Base-by-base conservation (phyloP, 164 flowering plant species). In the Nelumbo lutea region DNA sequence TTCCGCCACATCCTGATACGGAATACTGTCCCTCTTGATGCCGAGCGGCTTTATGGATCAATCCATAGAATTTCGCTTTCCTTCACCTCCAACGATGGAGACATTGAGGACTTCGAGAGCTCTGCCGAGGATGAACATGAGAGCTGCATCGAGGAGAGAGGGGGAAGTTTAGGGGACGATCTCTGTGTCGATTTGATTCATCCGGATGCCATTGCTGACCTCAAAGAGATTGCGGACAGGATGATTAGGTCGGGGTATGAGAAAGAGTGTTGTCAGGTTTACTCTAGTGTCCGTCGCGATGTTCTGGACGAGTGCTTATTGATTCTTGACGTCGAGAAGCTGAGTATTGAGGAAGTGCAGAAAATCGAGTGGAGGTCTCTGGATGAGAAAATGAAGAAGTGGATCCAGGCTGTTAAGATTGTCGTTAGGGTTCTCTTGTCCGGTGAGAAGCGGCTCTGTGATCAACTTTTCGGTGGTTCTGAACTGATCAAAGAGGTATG, bases 301-400 rank as follows among this genome's bases (percentile, higher is more conserved):
- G 90, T 75, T 11, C 64, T 91, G 51, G 96, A 93, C 13, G 99
- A 96, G 81, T 88, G 87, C 76, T 68, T 93, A 60, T 61, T 68
- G 46, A 78, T 85, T 53, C 80, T 96, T 9, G 98, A 93, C 3
- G 79, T 93, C 59, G 99, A 96, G 77, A 88, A 79, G 69, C 47
- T 90, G 72, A 89, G 96, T 67, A 90, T 93, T 42, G 99, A 93
- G 70, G 96, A 89, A 62, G 90, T 91, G 15, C 96, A 87, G 84
- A 90, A 73, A 80, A 84, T 88, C 53, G 96, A 88, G 65, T 90
- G 98, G 98, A 78, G 48, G 9, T 46, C 69, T 0, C 75, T 96
- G 80, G 98, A 89, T 75, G 97, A 89, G 78, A 90, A 89, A 78
- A 91, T 96, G 95, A 93, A 84, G 90, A 93, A 82, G 42, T 96